Conservation (phyloP, 163 green algal species). For the Scenedesmus sp. region DNA sequence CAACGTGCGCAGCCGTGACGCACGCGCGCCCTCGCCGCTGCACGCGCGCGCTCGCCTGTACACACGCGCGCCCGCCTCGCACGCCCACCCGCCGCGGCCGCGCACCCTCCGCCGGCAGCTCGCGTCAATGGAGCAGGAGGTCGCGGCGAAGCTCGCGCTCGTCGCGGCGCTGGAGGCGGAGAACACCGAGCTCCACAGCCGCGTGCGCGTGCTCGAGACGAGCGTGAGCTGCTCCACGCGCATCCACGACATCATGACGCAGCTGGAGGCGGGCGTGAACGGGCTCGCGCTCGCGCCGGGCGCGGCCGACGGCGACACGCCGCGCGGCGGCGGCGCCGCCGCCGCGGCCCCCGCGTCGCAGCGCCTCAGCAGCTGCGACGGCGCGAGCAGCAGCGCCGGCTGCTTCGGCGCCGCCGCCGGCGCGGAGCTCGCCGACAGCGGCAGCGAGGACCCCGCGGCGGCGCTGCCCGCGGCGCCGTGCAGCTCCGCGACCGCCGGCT, state of each 20-base stretch:
- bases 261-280: constrained; percentile 18
- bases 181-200: constrained; percentile 35
- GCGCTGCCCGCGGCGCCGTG: too few relatives aligned
- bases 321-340: not conserved
- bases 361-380: not conserved
- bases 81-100: too few relatives aligned
- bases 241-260: constrained; percentile 31
- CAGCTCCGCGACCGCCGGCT: too few relatives aligned
- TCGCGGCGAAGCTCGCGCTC: constrained; percentile 2
- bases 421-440: not conserved
- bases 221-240: constrained; percentile 13
- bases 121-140: constrained; percentile 22
- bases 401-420: not conserved
- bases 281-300: not conserved
- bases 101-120: constrained; percentile 8
- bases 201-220: constrained; percentile 29
- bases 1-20: constrained; percentile 3
- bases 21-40: not conserved
- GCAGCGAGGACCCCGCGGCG: not conserved
- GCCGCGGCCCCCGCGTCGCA: not conserved
- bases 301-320: not conserved
- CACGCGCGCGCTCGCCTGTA: too few relatives aligned
- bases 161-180: constrained; percentile 26
- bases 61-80: too few relatives aligned
- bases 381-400: not conserved